Conservation (phyloP, 1,284 basidiomycete species). For the Hortiboletus rubellus region DNA sequence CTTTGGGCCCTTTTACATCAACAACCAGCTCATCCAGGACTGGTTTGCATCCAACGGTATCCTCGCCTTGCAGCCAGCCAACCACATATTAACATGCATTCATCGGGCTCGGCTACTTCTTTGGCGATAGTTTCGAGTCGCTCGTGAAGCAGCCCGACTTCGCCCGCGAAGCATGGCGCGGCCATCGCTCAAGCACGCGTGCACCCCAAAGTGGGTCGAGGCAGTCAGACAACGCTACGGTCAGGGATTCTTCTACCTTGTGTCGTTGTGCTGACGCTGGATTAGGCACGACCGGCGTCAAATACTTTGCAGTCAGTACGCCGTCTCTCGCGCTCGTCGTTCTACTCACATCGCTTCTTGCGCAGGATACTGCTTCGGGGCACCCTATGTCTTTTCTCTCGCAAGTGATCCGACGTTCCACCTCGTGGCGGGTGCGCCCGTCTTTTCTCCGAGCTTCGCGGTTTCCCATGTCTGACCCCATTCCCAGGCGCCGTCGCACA, state of each 20-base stretch:
- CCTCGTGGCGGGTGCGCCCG: constrained; percentile 46
- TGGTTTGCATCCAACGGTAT: constrained; percentile 53
- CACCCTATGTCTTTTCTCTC: constrained; percentile 48
- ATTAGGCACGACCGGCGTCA: constrained; percentile 28
- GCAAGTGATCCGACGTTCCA: constrained; percentile 41
- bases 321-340: background rate
- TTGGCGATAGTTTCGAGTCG: constrained; percentile 50
- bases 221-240: constrained; percentile 48
- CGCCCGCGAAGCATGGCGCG: constrained; percentile 43
- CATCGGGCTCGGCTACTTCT: constrained; percentile 58
- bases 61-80: background rate
- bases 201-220: constrained; percentile 50
- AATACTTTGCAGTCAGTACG: constrained; percentile 43
- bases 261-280: background rate
- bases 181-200: constrained; percentile 35
- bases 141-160: constrained; percentile 39
- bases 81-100: background rate
- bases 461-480: background rate
- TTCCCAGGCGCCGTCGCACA: constrained; percentile 53
- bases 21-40: constrained; percentile 54
- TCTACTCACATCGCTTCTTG: background rate
- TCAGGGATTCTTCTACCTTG: constrained; percentile 8
- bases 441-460: too few species aligned
- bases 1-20: constrained; percentile 50
- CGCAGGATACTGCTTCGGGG: constrained; percentile 62